Evolutionary conservation across 768 basidiomycete genomes (phyloP).

Genomic region (Tylopilus balloui): DNA sequence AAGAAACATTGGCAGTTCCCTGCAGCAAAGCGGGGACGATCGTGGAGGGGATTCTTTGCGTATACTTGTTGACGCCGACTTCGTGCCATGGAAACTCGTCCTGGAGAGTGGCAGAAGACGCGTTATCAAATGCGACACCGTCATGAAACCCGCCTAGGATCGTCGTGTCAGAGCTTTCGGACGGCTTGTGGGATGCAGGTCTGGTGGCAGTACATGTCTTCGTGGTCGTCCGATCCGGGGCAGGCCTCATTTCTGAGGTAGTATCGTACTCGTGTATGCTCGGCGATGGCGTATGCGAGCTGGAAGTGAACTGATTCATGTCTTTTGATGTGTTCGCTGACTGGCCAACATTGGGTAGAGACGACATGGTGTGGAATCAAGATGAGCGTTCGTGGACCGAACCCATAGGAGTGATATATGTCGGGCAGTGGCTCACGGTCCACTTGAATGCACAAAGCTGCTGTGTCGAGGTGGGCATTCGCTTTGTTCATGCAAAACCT

Average conservation of each 20-base stretch:
- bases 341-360: background rate
- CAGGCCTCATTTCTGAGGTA: background rate
- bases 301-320: background rate
- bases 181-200: background rate
- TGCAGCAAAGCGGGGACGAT: conserved; percentile 19
- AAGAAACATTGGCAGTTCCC: background rate
- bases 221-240: background rate
- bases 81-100: conserved; percentile 7
- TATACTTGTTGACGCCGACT: background rate
- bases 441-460: conserved; percentile 15
- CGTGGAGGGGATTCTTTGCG: conserved; percentile 11
- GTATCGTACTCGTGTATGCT: background rate
- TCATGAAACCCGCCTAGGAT: background rate
- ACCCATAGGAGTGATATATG: background rate
- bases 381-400: background rate
- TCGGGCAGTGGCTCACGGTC: conserved; percentile 9
- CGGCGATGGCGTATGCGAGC: background rate
- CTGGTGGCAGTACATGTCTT: background rate
- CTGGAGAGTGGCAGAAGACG: conserved; percentile 14
- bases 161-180: conserved; percentile 6
- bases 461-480: background rate
- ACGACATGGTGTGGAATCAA: conserved; percentile 10
- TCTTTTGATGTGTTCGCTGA: background rate
- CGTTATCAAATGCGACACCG: conserved; percentile 2
- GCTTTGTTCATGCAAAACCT: conserved; percentile 11